Conservation (phyloP, 2,329 filamentous ascomycete genomes). For the Alternaria sp. region DNA sequence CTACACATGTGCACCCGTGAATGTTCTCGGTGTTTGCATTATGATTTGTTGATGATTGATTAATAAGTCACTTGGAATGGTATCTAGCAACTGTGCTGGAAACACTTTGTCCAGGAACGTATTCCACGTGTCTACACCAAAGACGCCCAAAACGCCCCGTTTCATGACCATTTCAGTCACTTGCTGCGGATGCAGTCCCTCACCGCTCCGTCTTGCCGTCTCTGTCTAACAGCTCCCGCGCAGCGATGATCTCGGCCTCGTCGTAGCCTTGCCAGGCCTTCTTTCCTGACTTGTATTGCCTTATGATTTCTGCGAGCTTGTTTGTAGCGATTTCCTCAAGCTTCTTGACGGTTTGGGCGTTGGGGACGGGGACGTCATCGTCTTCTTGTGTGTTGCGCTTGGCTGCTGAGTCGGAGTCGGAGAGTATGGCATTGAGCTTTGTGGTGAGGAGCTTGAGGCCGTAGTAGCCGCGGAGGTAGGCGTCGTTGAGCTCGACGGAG, state of each 20-base stretch:
- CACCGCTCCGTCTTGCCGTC: constrained; percentile 47
- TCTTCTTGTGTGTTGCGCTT: constrained; percentile 38
- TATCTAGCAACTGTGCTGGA: constrained; percentile 2
- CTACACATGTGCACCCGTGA: not conserved
- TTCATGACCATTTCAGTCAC: not conserved
- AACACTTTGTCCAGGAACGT: not conserved
- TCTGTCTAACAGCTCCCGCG: constrained; percentile 68
- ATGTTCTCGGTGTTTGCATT: not conserved
- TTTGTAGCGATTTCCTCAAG: constrained; percentile 75
- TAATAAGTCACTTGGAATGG: constrained; percentile 1
- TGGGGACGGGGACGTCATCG: constrained; percentile 59
- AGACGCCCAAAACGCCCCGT: constrained; percentile 13
- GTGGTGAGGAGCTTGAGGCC: constrained; percentile 77
- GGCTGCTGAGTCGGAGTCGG: constrained; percentile 29
- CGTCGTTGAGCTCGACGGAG: constrained; percentile 90
- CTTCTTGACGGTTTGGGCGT: constrained; percentile 65
- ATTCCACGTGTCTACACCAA: constrained; percentile 3
- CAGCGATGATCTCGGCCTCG: constrained; percentile 72
- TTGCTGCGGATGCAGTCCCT: not conserved
- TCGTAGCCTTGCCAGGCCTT: constrained; percentile 76
- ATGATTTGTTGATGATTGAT: not conserved
- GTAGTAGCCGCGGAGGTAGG: constrained; percentile 91
- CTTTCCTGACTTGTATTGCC: constrained; percentile 64
- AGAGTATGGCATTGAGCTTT: constrained; percentile 41
- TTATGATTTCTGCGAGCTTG: constrained; percentile 78